Evolutionary conservation across 2,329 filamentous ascomycete genomes (phyloP).

Genomic region (Parascedosporium putredinis): DNA sequence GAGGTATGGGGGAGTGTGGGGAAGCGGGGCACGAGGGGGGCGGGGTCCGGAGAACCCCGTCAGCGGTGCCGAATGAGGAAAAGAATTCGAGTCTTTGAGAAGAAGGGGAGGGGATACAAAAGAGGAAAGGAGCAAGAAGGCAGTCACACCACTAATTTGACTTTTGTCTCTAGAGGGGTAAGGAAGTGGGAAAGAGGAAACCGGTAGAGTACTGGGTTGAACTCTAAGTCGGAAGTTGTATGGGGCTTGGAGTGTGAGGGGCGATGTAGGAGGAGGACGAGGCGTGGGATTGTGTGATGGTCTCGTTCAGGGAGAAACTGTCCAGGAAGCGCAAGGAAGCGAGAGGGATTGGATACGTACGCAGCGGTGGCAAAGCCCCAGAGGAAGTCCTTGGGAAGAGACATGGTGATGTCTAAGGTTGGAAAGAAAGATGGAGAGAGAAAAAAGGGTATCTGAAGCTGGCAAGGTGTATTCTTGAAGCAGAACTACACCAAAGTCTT

Average conservation of each 20-base stretch:
- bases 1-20: background rate
- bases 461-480: background rate
- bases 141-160: too few species aligned
- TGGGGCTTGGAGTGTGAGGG: too few species aligned
- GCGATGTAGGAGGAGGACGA: background rate
- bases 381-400: constrained; percentile 58
- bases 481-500: background rate
- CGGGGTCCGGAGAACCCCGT: background rate
- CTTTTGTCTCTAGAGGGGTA: too few species aligned
- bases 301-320: background rate
- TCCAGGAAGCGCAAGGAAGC: background rate
- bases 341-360: constrained; percentile 32
- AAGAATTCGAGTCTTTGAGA: too few species aligned
- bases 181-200: too few species aligned
- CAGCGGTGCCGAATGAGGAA: background rate
- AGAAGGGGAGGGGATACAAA: too few species aligned
- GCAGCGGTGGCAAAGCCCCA: constrained; percentile 75
- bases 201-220: too few species aligned
- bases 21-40: background rate
- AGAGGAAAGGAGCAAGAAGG: too few species aligned
- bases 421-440: background rate
- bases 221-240: too few species aligned
- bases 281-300: background rate
- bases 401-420: constrained; percentile 25
- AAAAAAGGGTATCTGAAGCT: background rate